Percentiles rank a stretch among this genome's conserved stretches.
Conservation (phyloP, 1,284 basidiomycete species). For the Wallemia hederae region DNA sequence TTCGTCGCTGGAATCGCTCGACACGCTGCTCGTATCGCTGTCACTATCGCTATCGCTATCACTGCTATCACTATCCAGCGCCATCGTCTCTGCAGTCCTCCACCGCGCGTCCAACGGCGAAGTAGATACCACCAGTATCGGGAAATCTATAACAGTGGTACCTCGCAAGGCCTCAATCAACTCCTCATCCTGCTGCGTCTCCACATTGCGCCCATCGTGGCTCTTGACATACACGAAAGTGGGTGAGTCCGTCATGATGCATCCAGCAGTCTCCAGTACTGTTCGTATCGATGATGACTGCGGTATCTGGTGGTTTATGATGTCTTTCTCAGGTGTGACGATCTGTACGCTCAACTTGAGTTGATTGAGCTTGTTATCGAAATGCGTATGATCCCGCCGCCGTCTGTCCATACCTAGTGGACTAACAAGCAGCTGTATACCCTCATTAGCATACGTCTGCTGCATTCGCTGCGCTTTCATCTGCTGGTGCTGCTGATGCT, state of each 20-base stretch:
- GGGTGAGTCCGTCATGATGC: background rate
- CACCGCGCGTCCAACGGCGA: background rate
- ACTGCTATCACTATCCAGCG: background rate
- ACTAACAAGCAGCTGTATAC: background rate
- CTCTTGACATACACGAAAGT: background rate
- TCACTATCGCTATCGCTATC: background rate
- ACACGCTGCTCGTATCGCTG: background rate
- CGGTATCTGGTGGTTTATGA: background rate
- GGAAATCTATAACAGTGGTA: background rate
- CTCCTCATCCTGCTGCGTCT: background rate
- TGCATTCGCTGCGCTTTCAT: no score
- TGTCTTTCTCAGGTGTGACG: background rate
- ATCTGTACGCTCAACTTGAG: background rate
- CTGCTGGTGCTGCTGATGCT: no score
- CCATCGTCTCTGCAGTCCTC: background rate
- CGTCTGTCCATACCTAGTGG: background rate
- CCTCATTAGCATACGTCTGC: background rate
- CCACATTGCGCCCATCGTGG: background rate
- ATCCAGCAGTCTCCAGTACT: background rate
- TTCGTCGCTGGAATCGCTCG: background rate
- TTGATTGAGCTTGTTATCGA: background rate
- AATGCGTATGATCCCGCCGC: background rate
- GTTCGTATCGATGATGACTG: no score
- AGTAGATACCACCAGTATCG: background rate
- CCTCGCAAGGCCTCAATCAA: background rate